A percentile compares a stretch with the other conserved stretches of the same genome.
Conservation (phyloP, 2,329 filamentous ascomycete species). For the Nothophoma quercina region DNA sequence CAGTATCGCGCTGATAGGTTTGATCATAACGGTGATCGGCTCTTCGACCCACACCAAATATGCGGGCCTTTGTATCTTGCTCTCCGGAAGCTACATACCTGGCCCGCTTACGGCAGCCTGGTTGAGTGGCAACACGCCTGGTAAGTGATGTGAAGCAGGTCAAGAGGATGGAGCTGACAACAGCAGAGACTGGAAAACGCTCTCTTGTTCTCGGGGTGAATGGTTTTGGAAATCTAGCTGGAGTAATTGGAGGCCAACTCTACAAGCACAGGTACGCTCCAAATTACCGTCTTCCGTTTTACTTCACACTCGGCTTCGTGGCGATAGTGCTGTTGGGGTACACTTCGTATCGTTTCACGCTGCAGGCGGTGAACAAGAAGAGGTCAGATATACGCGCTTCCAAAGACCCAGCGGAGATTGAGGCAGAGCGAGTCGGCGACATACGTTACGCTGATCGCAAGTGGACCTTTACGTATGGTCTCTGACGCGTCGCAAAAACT, state of each 20-base stretch:
- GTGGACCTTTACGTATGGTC: neutral
- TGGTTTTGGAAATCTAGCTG: slow-evolving; percentile 27
- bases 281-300: slow-evolving; percentile 19
- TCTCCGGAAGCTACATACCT: slow-evolving; percentile 34
- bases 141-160: neutral
- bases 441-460: slow-evolving; percentile 2
- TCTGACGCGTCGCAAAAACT: neutral
- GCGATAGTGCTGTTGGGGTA: slow-evolving; percentile 29
- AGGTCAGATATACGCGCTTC: neutral
- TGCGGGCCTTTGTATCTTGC: slow-evolving; percentile 31
- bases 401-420: neutral
- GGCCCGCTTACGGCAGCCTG: slow-evolving; percentile 34
- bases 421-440: neutral
- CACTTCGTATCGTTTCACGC: slow-evolving; percentile 26
- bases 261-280: slow-evolving; percentile 29
- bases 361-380: slow-evolving; percentile 24
- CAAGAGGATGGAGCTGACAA: neutral
- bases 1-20: slow-evolving; percentile 46
- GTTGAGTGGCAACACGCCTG: slow-evolving; percentile 34
- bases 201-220: neutral
- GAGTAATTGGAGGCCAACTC: slow-evolving; percentile 31
- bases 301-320: slow-evolving; percentile 34
- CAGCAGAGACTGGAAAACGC: neutral
- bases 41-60: slow-evolving; percentile 17
- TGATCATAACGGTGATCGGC: neutral